Evolutionary conservation across 345 rosid species (phyloP).

Genomic region (Hibiscus trionum): DNA sequence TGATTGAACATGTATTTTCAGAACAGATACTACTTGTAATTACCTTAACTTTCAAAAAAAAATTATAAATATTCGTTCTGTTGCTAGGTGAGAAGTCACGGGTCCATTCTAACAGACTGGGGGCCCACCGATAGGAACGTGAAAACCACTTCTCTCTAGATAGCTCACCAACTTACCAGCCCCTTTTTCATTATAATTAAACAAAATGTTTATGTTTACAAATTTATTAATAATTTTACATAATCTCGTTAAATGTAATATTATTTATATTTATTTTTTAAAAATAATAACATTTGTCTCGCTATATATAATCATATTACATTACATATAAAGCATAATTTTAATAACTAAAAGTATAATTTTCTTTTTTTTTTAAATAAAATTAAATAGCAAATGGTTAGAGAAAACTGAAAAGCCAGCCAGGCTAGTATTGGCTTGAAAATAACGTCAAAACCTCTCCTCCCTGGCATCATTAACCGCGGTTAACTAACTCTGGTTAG

Average conservation of each 20-base stretch:
- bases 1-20: no score
- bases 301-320: no score
- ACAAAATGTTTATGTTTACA: background rate
- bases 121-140: background rate
- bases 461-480: slow-evolving; percentile 18
- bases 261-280: no score
- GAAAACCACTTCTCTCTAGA: background rate
- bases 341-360: background rate
- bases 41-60: no score
- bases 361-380: background rate
- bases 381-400: background rate
- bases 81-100: background rate
- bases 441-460: background rate
- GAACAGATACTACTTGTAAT: no score
- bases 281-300: background rate
- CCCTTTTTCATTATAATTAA: background rate
- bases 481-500: slow-evolving; percentile 18
- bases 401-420: background rate
- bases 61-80: no score
- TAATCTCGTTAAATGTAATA: no score
- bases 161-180: background rate
- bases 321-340: background rate
- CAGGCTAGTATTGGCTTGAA: background rate
- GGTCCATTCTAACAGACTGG: background rate
- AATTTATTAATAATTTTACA: no score